Evolutionary conservation across 176 grass and related monocot genomes (phyloP), one percentile per base, ranked within the genome.

Genomic region (Pharus latifolius): DNA sequence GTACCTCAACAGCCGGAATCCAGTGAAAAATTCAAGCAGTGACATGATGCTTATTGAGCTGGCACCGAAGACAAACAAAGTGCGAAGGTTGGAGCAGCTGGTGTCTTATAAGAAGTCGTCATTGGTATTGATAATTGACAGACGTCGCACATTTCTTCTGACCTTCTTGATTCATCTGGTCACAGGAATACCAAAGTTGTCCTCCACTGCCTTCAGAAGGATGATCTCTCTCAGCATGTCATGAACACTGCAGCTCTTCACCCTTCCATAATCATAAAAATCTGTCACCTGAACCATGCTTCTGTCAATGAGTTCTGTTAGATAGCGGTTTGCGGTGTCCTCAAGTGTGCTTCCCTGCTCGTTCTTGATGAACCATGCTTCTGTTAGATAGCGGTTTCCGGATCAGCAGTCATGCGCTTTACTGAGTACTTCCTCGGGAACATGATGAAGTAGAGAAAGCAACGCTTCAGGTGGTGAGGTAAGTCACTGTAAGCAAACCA

Each of bases 401-500:
- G 63, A 84, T 84, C 4, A 84, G 48, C 2, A 50, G 63, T 72
- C 38, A 64, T 71, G n/a, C 65, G 35, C 2, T 63, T 77, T 12
- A 84, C 30, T 37, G 65, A 30, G 25, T 48, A 64, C 8, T 56
- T 50, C 41, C 56, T 77, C 2, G 73, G 81, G 23, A 84, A 78
- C 29, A 77, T 72, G 31, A 67, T 77, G 42, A 72, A 84, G 43
- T 78, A 78, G 45, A 84, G 38, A 49, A 84, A 64, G 16, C 81
- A 84, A 47, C 44, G 11, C 18, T 71, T 77, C 37, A 84, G 81
- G 48, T 47, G 40, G n/a, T 78, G 28, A 38, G 81, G 73, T 24
- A 83, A 17, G 55, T 77, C 63, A 62, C 69, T 84, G 59, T 71
- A 71, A 19, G 60, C 65, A 33, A 72, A 56, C 26, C n/a, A 58